phyloP scores from a whole-genome alignment of 2,329 filamentous ascomycete species.

The Aspergillus floridensis region DNA sequence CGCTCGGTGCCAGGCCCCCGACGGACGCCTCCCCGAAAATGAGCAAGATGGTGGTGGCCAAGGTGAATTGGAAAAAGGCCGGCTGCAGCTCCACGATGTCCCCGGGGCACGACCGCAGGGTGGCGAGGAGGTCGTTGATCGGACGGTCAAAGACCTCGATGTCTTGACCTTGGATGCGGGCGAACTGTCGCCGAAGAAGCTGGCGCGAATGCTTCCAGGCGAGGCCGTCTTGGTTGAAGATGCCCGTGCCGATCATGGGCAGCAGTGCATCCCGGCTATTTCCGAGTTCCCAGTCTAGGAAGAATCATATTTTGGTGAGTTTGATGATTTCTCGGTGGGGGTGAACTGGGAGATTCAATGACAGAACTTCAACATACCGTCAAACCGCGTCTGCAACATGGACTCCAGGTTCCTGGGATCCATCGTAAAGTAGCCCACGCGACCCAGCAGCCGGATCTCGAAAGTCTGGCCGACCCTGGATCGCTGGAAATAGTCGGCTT shows the following conservation, averaged over 20 bases:
- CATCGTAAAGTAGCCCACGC: not conserved
- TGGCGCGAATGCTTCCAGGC: conserved; percentile 30
- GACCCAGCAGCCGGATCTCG: not conserved
- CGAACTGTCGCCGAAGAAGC: conserved; percentile 37
- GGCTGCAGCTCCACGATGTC: conserved; percentile 31
- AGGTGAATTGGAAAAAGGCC: conserved; percentile 39
- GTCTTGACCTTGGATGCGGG: conserved; percentile 32
- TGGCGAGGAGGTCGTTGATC: conserved; percentile 32
- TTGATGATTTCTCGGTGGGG: too few relatives aligned
- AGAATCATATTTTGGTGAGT: too few relatives aligned
- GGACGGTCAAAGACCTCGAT: conserved; percentile 31
- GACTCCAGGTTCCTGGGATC: not conserved
- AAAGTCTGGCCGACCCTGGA: not conserved
- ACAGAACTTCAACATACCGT: not conserved
- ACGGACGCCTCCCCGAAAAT: conserved; percentile 33
- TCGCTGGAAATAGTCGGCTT: not conserved
- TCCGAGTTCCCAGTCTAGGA: not conserved
- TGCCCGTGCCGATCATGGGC: conserved; percentile 10
- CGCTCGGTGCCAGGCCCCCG: conserved; percentile 3
- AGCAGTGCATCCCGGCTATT: not conserved
- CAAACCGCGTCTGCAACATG: not conserved
- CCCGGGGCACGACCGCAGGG: conserved; percentile 14
- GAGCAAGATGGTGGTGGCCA: conserved; percentile 38
- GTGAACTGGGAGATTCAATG: too few relatives aligned
- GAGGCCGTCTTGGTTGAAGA: conserved; percentile 12